These are phyloP conservation scores for Chaetoscypha palmicola DNA, from an alignment of 2,329 filamentous ascomycete genomes.

Conservation along the genomic window DNA sequence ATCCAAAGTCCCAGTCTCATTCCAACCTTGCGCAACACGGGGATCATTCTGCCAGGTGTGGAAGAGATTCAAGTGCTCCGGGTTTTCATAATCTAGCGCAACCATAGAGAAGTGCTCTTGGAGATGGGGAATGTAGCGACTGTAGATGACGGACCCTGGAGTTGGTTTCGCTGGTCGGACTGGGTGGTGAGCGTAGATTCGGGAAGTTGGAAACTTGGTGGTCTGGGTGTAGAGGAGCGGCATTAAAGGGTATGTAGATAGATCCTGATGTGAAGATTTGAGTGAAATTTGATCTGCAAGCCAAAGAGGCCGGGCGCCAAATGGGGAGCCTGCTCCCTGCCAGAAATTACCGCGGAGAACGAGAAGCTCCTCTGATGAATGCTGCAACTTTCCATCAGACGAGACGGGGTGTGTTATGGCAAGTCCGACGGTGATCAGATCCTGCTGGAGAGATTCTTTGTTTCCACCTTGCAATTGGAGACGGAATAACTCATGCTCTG, in stretches of 20 bases:
- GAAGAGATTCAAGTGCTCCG: constrained; percentile 62
- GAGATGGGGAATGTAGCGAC: constrained; percentile 69
- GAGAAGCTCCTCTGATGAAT: constrained; percentile 33
- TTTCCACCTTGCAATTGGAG: constrained; percentile 29
- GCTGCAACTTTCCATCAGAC: constrained; percentile 2
- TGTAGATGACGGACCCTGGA: constrained; percentile 66
- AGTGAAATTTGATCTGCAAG: constrained; percentile 19
- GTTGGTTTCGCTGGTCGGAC: constrained; percentile 64
- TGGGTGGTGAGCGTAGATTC: constrained; percentile 57
- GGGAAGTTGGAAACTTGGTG: constrained; percentile 21
- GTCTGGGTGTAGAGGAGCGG: constrained; percentile 39
- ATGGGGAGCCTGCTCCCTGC: constrained; percentile 63
- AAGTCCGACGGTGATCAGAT: constrained; percentile 29
- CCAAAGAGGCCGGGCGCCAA: constrained; percentile 59
- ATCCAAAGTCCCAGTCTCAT: constrained; percentile 68
- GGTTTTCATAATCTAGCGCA: constrained; percentile 59
- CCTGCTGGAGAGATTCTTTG: constrained; percentile 24
- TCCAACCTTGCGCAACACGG: constrained; percentile 73
- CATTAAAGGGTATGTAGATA: constrained; percentile 33
- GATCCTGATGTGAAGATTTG: constrained; percentile 34
- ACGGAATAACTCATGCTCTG: constrained; percentile 32
- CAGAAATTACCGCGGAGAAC: constrained; percentile 55
- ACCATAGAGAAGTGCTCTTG: constrained; percentile 71
- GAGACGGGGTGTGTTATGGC: constrained; percentile 16
- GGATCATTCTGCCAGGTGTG: constrained; percentile 80